Conservation (phyloP, 2,329 filamentous ascomycete genomes). For the Penicillium sp. region DNA sequence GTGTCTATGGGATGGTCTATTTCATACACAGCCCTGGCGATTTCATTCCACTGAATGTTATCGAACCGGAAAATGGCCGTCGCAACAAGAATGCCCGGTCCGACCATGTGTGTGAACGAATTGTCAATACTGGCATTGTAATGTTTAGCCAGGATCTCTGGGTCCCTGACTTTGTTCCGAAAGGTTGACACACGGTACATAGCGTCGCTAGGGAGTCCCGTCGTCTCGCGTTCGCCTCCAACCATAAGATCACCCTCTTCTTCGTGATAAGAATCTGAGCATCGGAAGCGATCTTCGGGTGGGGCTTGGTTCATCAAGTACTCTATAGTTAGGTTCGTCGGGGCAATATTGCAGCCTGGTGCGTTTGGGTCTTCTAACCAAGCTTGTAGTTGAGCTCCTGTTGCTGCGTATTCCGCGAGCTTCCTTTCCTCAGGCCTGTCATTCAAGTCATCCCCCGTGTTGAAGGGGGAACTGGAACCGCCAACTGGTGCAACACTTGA, state of each 20-base stretch:
- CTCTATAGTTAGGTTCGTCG: background rate
- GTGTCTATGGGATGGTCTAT: background rate
- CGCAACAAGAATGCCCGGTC: background rate
- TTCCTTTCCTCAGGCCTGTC: background rate
- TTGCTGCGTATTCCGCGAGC: background rate
- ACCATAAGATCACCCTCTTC: background rate
- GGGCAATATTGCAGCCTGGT: background rate
- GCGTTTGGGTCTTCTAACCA: background rate
- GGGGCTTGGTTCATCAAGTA: background rate
- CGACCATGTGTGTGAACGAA: background rate
- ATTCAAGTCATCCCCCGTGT: accelerated
- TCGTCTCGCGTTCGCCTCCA: background rate
- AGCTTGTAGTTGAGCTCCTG: background rate
- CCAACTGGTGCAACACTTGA: too few relatives aligned
- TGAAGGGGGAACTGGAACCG: too few relatives aligned
- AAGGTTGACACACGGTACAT: background rate
- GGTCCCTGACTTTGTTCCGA: accelerated
- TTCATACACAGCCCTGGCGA: background rate
- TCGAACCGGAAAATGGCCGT: background rate
- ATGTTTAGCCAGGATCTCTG: too few relatives aligned
- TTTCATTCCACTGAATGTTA: background rate
- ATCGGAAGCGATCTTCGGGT: background rate
- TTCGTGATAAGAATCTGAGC: accelerated
- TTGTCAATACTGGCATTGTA: background rate
- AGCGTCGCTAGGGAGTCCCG: background rate